Evolutionary conservation across 2,329 filamentous ascomycete species (phyloP), one percentile per base, ranked within the genome.

Genomic region (Apiospora phragmitis): DNA sequence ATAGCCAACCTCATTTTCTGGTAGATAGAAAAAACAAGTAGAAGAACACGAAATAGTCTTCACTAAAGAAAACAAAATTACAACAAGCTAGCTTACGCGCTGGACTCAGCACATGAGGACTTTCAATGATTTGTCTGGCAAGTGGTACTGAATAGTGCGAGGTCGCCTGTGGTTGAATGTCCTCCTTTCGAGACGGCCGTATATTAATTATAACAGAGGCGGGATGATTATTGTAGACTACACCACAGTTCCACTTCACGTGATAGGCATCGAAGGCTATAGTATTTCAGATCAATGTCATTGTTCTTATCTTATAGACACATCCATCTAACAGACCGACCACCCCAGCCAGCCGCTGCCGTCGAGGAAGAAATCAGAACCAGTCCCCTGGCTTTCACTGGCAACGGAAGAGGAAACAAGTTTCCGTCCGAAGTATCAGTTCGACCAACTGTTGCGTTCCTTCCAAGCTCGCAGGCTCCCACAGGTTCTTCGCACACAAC

Each of bases 251-350:
- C 47, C n/a, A 14, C n/a, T 38, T 35, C 55, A 62, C 29, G 9
- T 24, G 12, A 38, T 21, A 29, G 21, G n/a, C 18, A n/a, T 18
- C 18, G 5, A 62, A 38, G 32, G 32, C 32, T 11, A 38, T 16
- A 9, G 3, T 45, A 29, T 35, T 21, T 67, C 38, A 67, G 65
- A 29, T 43, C n/a, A 67, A 47, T 24, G 38, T 67, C 65, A 67
- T 67, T 67, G 41, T 67, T 41, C 29, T 41, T 43, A 67, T 45
- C 43, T 67, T 67, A 32, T 67, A 47, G 65, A 67, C 65, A 45
- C 38, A 45, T 45, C 65, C 65, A 67, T 67, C 11, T 38, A 67
- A 67, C 65, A 43, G 32, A 29, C 65, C 43, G n/a, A 67, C 38
- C 38, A 67, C 42, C 21, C 9, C 41, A 43, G 41, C n/a, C 65